Conservation (phyloP, 345 rosid species). For the Rubroshorea leprosula region DNA sequence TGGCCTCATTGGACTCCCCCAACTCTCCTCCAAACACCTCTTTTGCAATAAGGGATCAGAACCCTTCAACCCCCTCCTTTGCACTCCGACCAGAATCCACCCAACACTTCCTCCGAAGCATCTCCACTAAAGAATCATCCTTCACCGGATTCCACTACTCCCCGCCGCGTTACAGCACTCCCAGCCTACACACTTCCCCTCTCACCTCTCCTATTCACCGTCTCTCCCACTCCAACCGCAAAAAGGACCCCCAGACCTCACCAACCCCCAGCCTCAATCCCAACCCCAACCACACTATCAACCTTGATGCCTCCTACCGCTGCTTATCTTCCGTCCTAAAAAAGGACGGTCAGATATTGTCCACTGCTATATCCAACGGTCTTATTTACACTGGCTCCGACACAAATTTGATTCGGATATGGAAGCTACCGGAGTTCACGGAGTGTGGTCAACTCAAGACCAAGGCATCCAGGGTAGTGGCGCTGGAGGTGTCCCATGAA, state of each 20-base stretch:
- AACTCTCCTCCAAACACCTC: conserved; percentile 38
- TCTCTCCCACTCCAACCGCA: background rate
- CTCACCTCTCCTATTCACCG: conserved; percentile 4
- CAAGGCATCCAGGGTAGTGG: conserved; percentile 32
- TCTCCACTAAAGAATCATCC: conserved; percentile 34
- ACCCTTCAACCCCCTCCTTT: conserved; percentile 38
- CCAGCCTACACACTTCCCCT: background rate
- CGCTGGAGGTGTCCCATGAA: conserved; percentile 29
- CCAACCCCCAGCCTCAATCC: conserved; percentile 18
- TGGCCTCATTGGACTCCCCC: conserved; percentile 31
- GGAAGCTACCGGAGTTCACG: conserved; percentile 43
- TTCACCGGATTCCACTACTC: conserved; percentile 24
- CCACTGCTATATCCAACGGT: conserved; percentile 30
- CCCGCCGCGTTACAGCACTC: conserved; percentile 29
- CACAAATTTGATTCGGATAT: conserved; percentile 33
- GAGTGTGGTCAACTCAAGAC: conserved; percentile 48
- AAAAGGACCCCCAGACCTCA: conserved; percentile 14
- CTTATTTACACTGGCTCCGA: conserved; percentile 43
- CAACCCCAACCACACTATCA: conserved; percentile 1
- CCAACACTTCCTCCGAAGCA: conserved; percentile 24
- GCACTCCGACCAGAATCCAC: conserved; percentile 16
- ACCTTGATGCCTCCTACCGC: conserved; percentile 20
- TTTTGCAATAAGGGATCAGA: conserved; percentile 29
- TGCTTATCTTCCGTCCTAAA: conserved; percentile 40
- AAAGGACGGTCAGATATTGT: conserved; percentile 47